Base-by-base conservation (phyloP, 805 yeast genomes). In the Candida qinlingensis region DNA sequence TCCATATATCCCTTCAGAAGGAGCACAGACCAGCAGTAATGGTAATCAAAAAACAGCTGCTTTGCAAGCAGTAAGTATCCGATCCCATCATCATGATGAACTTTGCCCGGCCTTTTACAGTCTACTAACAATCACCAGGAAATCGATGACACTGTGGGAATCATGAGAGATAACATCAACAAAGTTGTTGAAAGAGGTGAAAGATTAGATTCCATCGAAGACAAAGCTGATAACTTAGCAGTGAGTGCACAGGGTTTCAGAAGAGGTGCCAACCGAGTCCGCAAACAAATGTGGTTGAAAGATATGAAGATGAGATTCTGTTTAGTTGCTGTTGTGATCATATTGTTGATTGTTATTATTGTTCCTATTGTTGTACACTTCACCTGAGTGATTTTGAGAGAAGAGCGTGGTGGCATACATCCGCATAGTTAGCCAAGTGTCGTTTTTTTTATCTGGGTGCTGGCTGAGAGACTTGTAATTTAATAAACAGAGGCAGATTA, bases 281-380 rank as follows among this genome's bases (percentile, higher is more conserved):
- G 99, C 71, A 92, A 91, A 69, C 96, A 91, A 65, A 92, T 92
- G 97, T 92, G 98, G 98, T 87, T 96, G 87, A 92, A 94, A 70
- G 96, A 92, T 67, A 78, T 94, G 80, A 94, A 94, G 74, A 86
- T 94, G 92, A 85, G 96, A 69, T 73, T 91, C 75, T 92, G 98
- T 69, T 71, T 87, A 49, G 84, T 91, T 51, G 81, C 85, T 42
- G 86, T 85, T 30, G 83, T 94, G 46, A 81, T 92, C 62, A 81
- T 91, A 46, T 70, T 92, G 57, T 70, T 92, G 49, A 86, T 92
- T 47, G 96, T 92, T 48, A 81, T 85, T 54, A 87, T 91, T 56
- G 97, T 92, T 38, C 98, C 98, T 31, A 82, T 94, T 53, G 97
- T 87, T 34, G 89, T 92, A 49, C 96, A 91, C 65, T 91, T 90